Percentiles rank a stretch among this genome's conserved stretches.
Conservation (phyloP, 306 rosid species). For the Oemleria cerasiformis region DNA sequence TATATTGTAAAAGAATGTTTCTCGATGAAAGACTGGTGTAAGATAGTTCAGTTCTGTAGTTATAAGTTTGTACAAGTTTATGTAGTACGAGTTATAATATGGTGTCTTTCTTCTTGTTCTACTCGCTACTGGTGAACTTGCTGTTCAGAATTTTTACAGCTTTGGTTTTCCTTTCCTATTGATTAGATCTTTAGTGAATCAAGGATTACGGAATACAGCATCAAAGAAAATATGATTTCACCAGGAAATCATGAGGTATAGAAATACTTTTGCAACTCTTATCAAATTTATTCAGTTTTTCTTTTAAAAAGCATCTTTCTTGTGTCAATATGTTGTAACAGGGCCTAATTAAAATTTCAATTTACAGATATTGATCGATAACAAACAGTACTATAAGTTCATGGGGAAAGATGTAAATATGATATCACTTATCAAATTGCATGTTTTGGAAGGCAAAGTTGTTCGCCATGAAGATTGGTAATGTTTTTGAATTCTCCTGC, state of each 20-base stretch:
- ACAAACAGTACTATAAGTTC: constrained; percentile 66
- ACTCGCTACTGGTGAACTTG: background rate
- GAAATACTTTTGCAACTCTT: constrained; percentile 19
- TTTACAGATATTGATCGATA: constrained; percentile 60
- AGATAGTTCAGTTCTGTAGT: background rate
- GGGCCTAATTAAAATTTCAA: constrained; percentile 1
- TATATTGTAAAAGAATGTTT: too few species aligned
- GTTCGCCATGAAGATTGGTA: constrained; percentile 90
- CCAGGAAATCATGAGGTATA: constrained; percentile 76
- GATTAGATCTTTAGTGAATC: constrained; percentile 70
- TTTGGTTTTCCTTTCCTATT: constrained; percentile 11
- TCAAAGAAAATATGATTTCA: constrained; percentile 57
- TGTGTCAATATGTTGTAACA: constrained; percentile 21
- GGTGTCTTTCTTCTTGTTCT: background rate
- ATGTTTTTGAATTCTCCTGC: background rate
- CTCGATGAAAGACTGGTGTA: background rate
- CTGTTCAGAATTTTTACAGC: background rate
- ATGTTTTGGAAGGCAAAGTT: constrained; percentile 62
- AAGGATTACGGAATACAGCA: constrained; percentile 65
- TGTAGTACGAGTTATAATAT: background rate
- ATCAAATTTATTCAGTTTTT: background rate
- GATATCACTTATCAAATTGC: constrained; percentile 71
- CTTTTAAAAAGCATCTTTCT: background rate
- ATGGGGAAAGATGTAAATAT: constrained; percentile 56
- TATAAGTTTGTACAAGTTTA: background rate